phyloP scores from a whole-genome alignment of 2,329 filamentous ascomycete genomes.

The Aureobasidium sp. region DNA sequence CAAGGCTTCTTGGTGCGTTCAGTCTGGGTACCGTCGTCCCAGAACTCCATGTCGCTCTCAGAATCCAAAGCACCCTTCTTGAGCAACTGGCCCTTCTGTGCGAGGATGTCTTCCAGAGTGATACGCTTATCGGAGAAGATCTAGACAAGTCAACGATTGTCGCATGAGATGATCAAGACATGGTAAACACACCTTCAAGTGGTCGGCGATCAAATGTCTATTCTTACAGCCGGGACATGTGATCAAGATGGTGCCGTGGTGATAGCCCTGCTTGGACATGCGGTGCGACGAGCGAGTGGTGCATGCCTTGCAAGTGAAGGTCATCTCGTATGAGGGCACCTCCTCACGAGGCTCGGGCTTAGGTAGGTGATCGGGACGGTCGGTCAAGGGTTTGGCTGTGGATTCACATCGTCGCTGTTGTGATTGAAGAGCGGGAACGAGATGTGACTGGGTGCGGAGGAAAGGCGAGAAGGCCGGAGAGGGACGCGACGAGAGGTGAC shows the following conservation, averaged over 20 bases:
- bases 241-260: constrained; percentile 80
- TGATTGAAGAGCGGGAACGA: constrained; percentile 17
- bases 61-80: constrained; percentile 63
- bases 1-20: constrained; percentile 2
- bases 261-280: constrained; percentile 91
- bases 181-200: constrained; percentile 51
- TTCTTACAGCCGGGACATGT: constrained; percentile 80
- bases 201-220: constrained; percentile 85
- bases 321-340: constrained; percentile 70
- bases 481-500: background rate
- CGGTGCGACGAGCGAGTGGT: constrained; percentile 69
- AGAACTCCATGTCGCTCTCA: constrained; percentile 87
- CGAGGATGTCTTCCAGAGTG: constrained; percentile 70
- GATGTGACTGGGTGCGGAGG: constrained; percentile 11
- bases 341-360: constrained; percentile 23
- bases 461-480: constrained; percentile 13
- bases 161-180: background rate
- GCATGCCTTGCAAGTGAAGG: constrained; percentile 83
- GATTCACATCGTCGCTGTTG: constrained; percentile 18
- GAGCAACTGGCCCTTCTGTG: constrained; percentile 64
- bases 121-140: constrained; percentile 65
- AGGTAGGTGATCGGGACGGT: constrained; percentile 18
- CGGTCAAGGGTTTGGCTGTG: constrained; percentile 20
- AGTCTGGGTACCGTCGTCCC: constrained; percentile 53
- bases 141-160: constrained; percentile 21